phyloP scores from a whole-genome alignment of 169 alveolate genomes.

The Plasmodium gonderi region DNA sequence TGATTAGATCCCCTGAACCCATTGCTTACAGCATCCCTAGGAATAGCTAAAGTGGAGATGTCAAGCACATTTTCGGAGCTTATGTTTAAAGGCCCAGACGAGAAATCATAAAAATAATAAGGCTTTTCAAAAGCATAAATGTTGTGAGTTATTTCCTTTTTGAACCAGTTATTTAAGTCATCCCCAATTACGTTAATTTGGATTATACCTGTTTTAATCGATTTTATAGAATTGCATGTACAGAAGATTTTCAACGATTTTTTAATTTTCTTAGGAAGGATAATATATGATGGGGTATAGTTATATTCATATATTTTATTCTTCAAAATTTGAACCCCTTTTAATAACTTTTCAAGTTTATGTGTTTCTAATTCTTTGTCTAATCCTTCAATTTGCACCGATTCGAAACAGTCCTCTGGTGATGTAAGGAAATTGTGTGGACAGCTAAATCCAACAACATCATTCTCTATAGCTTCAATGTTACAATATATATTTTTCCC shows the following conservation, averaged over 20 bases:
- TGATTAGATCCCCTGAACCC: neutral
- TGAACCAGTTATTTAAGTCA: constrained; percentile 53
- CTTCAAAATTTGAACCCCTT: constrained; percentile 27
- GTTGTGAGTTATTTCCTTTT: constrained; percentile 37
- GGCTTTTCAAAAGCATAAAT: constrained; percentile 14
- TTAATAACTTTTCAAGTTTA: constrained; percentile 12
- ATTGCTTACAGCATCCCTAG: neutral
- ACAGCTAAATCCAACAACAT: constrained; percentile 65
- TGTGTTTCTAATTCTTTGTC: constrained; percentile 51
- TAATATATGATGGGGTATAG: constrained; percentile 61
- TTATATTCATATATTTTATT: constrained; percentile 35
- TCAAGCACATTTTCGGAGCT: constrained; percentile 34
- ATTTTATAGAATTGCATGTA: constrained; percentile 32
- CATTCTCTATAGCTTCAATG: constrained; percentile 69
- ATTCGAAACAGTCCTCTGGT: constrained; percentile 53
- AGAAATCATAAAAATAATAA: constrained; percentile 51
- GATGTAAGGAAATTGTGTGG: constrained; percentile 57
- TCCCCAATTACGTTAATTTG: constrained; percentile 55
- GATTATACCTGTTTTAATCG: constrained; percentile 20
- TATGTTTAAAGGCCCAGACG: constrained; percentile 34
- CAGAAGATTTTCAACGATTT: constrained; percentile 54
- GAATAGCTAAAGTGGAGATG: neutral
- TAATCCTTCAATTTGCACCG: constrained; percentile 41
- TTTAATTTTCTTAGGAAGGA: constrained; percentile 24
- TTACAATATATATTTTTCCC: constrained; percentile 40